Conservation (phyloP, 441 rosid species). For the Codiaeum variegatum region DNA sequence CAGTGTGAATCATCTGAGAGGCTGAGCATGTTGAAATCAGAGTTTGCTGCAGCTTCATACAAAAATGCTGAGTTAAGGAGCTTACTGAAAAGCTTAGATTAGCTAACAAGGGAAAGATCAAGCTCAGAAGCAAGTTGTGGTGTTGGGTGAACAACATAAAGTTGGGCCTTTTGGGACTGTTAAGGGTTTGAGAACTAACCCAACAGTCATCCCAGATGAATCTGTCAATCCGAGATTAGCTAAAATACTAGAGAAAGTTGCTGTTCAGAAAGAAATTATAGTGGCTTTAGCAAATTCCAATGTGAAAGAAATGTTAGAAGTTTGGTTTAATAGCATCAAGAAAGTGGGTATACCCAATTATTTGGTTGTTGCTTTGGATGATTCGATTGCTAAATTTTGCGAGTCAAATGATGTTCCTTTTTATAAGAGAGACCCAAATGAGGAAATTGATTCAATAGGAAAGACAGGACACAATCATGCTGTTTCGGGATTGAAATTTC, state of each 20-base stretch:
- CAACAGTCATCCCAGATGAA: slow-evolving; percentile 57
- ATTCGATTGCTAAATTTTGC: slow-evolving; percentile 59
- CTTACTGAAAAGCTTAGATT: slow-evolving; percentile 53
- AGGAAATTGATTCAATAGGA: slow-evolving; percentile 59
- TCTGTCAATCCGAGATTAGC: slow-evolving; percentile 78
- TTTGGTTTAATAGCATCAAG: slow-evolving; percentile 78
- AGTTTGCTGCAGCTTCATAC: slow-evolving; percentile 52
- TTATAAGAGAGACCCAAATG: slow-evolving; percentile 76
- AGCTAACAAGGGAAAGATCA: slow-evolving; percentile 65
- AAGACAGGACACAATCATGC: slow-evolving; percentile 49
- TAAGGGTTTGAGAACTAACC: slow-evolving; percentile 74
- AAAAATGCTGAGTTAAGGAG: slow-evolving; percentile 57
- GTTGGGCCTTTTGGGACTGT: slow-evolving; percentile 94
- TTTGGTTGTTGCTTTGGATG: slow-evolving; percentile 77
- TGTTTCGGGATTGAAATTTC: slow-evolving; percentile 86
- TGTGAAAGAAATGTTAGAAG: slow-evolving; percentile 68
- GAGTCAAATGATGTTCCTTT: slow-evolving; percentile 62
- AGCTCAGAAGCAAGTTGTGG: slow-evolving; percentile 67
- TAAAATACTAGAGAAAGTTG: slow-evolving; percentile 54
- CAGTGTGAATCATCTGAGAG: slow-evolving; percentile 60
- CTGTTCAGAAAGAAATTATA: slow-evolving; percentile 69
- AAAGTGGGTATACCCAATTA: slow-evolving; percentile 70
- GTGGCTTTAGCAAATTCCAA: slow-evolving; percentile 86
- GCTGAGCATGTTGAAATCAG: slow-evolving; percentile 54
- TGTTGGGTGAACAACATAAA: slow-evolving; percentile 65